phyloP scores from a whole-genome alignment of 352 stramenopile genomes.

The Pythium guiyangense region DNA sequence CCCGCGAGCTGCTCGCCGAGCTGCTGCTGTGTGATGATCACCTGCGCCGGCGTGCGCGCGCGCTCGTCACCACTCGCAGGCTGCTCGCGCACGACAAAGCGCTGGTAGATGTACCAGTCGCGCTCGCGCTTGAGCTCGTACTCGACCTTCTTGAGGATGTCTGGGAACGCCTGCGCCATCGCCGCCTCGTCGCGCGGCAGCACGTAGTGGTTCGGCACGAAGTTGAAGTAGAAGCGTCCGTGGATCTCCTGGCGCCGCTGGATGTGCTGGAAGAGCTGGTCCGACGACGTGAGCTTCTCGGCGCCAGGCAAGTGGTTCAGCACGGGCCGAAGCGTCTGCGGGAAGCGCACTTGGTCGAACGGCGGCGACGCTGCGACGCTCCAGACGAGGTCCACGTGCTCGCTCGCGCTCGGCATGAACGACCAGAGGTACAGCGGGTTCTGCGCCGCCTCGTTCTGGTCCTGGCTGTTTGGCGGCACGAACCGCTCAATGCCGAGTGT shows the following conservation, averaged over 20 bases:
- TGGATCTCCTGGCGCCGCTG: slow-evolving; percentile 36
- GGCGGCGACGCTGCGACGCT: slow-evolving; percentile 24
- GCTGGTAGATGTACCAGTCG: slow-evolving; percentile 52
- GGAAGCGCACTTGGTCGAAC: slow-evolving; percentile 34
- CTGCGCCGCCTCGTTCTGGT: slow-evolving; percentile 12
- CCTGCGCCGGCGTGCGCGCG: slow-evolving; percentile 12
- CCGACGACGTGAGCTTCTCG: slow-evolving; percentile 33
- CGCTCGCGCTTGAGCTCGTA: slow-evolving; percentile 46
- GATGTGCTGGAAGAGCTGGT: slow-evolving; percentile 47
- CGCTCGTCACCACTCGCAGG: slow-evolving; percentile 29
- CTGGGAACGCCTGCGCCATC: slow-evolving; percentile 40
- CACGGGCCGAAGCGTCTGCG: slow-evolving; percentile 37
- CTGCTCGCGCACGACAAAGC: slow-evolving; percentile 54
- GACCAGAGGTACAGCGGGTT: slow-evolving; percentile 30
- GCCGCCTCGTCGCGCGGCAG: slow-evolving; percentile 54
- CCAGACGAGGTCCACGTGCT: slow-evolving; percentile 71
- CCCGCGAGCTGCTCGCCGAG: slow-evolving; percentile 35
- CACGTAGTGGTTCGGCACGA: slow-evolving; percentile 47
- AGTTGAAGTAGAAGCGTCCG: slow-evolving; percentile 65
- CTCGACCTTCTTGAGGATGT: slow-evolving; percentile 40
- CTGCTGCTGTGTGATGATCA: slow-evolving; percentile 48
- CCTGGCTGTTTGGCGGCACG: slow-evolving; percentile 15
- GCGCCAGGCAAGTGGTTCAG: slow-evolving; percentile 72
- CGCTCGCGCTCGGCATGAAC: slow-evolving; percentile 31
- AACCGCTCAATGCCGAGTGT: slow-evolving; percentile 52